Base-by-base conservation (phyloP, 1,284 basidiomycete genomes). In the Coniophora puteana region DNA sequence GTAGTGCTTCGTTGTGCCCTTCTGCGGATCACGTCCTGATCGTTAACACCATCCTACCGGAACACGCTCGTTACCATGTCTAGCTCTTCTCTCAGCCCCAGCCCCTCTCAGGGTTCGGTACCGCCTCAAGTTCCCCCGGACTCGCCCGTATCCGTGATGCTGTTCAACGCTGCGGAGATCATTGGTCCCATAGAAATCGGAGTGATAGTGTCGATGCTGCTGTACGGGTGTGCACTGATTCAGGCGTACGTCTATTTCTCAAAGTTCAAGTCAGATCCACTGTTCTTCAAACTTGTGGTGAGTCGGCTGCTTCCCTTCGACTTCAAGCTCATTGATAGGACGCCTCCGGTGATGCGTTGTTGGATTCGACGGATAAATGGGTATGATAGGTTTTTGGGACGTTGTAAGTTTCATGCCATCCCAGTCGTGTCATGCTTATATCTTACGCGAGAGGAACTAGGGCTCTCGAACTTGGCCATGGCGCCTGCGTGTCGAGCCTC, bases 201-300 rank as follows among this genome's bases (percentile, higher is more conserved):
- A 29, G 39, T 26, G 4, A 32, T 33, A 17, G 23, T 40, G n/a
- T 33, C 30, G 18, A 22, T 31, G 7, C 25, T 34, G 13, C 23
- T 40, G 10, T 33, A 25, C 20, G 39, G 39, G 12, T 40, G 31
- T 26, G n/a, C 26, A 11, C 20, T 17, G 7, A 34, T 40, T 11
- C 39, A 40, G 26, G 26, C 30, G 12, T 40, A 40, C 27, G 31
- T 40, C 12, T 40, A 40, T 20, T 40, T 24, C 30, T 21, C 17
- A 8, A 21, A 20, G 23, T 40, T 40, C 24, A 5, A 16, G 8
- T 18, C 26, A 23, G 31, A 34, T n/a, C 16, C 20, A 5, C 13
- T n/a, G 8, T 4, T 16, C 6, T 18, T 40, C 29, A 40, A 40
- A 18, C 18, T 28, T 17, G 17, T 27, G 8, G 39, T 40, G 35